Evolutionary conservation across 495 filamentous ascomycete genomes (phyloP).

Genomic region (Penicillium angulare): DNA sequence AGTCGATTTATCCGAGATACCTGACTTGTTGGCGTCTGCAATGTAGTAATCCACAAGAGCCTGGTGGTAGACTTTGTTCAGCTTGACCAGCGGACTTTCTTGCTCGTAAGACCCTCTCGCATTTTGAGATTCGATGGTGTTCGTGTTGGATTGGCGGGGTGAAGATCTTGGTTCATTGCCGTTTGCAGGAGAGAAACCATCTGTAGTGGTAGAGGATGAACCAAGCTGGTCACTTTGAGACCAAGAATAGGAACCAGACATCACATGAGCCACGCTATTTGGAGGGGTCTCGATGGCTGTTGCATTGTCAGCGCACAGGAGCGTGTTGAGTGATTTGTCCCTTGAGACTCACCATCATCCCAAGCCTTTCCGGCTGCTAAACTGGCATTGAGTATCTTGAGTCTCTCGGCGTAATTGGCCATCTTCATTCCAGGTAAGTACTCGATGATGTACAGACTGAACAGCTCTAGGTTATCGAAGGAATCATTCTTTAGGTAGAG

Average conservation of each 20-base stretch:
- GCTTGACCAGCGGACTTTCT: constrained; percentile 18
- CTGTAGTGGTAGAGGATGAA: too few species aligned
- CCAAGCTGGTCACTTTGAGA: too few species aligned
- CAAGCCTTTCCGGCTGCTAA: neutral
- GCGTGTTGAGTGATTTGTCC: neutral
- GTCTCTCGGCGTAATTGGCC: neutral
- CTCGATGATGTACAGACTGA: neutral
- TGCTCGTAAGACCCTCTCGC: neutral
- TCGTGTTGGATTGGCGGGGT: too few species aligned
- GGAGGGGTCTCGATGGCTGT: neutral
- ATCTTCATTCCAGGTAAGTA: neutral
- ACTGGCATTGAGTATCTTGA: neutral
- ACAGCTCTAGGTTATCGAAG: neutral
- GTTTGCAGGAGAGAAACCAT: too few species aligned
- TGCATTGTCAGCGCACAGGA: neutral
- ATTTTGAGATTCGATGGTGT: neutral
- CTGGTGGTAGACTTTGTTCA: constrained; percentile 33
- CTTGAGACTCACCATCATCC: neutral
- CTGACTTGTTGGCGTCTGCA: constrained; percentile 11
- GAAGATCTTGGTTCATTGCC: too few species aligned
- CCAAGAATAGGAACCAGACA: too few species aligned
- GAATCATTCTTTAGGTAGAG: neutral
- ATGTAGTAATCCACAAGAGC: constrained; percentile 41
- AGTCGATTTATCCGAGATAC: constrained; percentile 3
- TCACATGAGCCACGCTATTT: too few species aligned